Base-by-base conservation (phyloP, 2,329 filamentous ascomycete species). In the Tolypocladium inflatum region DNA sequence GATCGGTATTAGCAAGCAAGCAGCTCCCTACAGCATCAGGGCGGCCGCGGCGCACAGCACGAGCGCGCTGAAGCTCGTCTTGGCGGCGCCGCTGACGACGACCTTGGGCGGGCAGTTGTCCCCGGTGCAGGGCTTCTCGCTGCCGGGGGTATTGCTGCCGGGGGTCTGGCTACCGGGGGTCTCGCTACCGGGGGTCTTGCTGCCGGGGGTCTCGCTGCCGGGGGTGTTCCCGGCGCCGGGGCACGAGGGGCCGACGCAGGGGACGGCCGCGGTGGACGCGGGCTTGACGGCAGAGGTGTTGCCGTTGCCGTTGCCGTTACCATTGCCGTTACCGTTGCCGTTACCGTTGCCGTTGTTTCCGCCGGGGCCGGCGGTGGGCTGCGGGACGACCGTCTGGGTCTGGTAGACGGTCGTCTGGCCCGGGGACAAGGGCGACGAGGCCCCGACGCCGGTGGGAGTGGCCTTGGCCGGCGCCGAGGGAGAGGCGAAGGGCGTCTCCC, bases 61-160 rank as follows among this genome's bases (percentile, higher is more conserved):
- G 55, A 65, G 35, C 41, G 60, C 56, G 59, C 63, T 64, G 57
- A 62, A 54, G 54, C 64, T 57, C 39, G 61, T 48, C 57, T 62
- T 63, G 54, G 57, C 60, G 23, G 63, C 64, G 56, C 64, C 59
- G 58, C 55, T 61, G 48, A 52, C 56, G 37, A 56, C 45, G 7
- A 45, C 33, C 15, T 48, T 48, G 21, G 59, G 54, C 13, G 55
- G 45, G 61, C 57, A 54, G 55, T 55, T 48, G 42, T 58, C 35
- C 17, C 59, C 64, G 45, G 58, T 54, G 58, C 57, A 63, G 58
- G 51, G 30, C 13, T 21, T 42, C n/a, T 42, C 30, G 35, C 48
- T 42, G 42, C 35, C 54, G 38, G 58, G 39, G 21, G 35, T 37
- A 4, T 6, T 6, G 26, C 26, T 30, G 26, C 26, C 26, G 26